Base-by-base conservation (phyloP, 1,284 basidiomycete species). In the Testicularia cyperi region DNA sequence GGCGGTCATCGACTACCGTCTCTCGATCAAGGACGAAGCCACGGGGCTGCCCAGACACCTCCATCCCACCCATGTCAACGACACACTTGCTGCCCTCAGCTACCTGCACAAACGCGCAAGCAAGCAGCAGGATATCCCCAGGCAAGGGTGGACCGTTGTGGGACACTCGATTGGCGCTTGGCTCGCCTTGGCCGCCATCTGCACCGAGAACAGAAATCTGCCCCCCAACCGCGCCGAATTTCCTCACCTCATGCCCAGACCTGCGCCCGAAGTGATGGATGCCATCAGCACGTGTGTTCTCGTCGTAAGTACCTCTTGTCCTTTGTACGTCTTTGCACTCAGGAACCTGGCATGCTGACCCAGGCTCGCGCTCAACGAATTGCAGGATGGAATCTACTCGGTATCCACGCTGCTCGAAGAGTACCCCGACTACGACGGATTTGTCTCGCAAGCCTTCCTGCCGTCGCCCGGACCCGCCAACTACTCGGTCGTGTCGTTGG, bases 111-210 rank as follows among this genome's bases (percentile, higher is more conserved):
- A 20, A 2, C 22, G 38, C 9, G 12, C 27, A 9, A 31, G 9
- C 9, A 8, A 16, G 7, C 13, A 15, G 10, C 13, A 15, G 10
- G 60, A 47, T 18, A 35, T 53, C 19, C 54, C 54, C 4, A 6
- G 32, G 1, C 28, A 15, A 20, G 39, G 30, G 14, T 52, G 48
- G 48, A 16, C 51, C 4, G 33, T 64, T 1, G 49, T 64, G 4
- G 60, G 60, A 7, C 60, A 64, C 19, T 64, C 60, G 32, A 51
- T 64, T 16, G 60, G 60, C 0, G 60, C 54, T 6, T 64, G 60
- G 60, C 33, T 64, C 19, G 28, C 54, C 6, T 24, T 54, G 2
- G 48, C 60, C 7, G 49, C 54, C 0, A 13, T 35, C 8, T 6
- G 6, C 20, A 36, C 57, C 31, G 36, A 51, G 28, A 36, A 38